These are phyloP conservation scores for Linderina pennispora DNA, from an alignment of 192 early-diverging fungal genomes.

Conservation along the genomic window DNA sequence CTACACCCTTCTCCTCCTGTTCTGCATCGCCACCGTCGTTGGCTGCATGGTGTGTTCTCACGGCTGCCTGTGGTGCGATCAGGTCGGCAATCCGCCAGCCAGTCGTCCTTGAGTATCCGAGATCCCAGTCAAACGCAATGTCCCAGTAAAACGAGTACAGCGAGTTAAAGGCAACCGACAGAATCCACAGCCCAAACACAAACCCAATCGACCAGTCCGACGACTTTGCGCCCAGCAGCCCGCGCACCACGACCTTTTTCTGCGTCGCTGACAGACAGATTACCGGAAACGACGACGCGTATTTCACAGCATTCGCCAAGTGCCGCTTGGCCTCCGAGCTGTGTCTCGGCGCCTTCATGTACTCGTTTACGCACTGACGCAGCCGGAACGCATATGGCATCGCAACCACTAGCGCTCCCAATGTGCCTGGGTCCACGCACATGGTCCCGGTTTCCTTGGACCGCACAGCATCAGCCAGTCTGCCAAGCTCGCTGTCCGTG, in stretches of 20 bases:
- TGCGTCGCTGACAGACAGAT: slow-evolving; percentile 37
- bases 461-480: slow-evolving; percentile 5
- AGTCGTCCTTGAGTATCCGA: slow-evolving; percentile 43
- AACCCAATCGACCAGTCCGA: slow-evolving; percentile 17
- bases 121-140: slow-evolving; percentile 84
- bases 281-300: slow-evolving; percentile 60
- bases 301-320: slow-evolving; percentile 89
- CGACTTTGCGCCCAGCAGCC: slow-evolving; percentile 16
- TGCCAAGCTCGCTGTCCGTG: not conserved
- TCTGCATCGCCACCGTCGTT: slow-evolving; percentile 6
- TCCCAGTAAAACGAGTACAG: slow-evolving; percentile 97
- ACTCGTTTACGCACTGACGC: slow-evolving; percentile 48
- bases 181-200: slow-evolving; percentile 49
- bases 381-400: slow-evolving; percentile 43
- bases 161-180: slow-evolving; percentile 76
- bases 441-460: not conserved
- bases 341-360: slow-evolving; percentile 11
- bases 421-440: slow-evolving; percentile 12
- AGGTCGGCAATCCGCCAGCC: slow-evolving; percentile 31
- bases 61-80: slow-evolving; percentile 4
- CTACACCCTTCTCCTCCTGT: slow-evolving; percentile 1
- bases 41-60: not conserved
- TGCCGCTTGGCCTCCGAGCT: slow-evolving; percentile 56
- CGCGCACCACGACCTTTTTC: slow-evolving; percentile 10
- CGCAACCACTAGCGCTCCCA: slow-evolving; percentile 23